A percentile compares a stretch with the other conserved stretches of the same genome.
These are phyloP conservation scores for Penstemon newberryi DNA, from an alignment of 257 asterid genomes.

Conservation along the genomic window DNA sequence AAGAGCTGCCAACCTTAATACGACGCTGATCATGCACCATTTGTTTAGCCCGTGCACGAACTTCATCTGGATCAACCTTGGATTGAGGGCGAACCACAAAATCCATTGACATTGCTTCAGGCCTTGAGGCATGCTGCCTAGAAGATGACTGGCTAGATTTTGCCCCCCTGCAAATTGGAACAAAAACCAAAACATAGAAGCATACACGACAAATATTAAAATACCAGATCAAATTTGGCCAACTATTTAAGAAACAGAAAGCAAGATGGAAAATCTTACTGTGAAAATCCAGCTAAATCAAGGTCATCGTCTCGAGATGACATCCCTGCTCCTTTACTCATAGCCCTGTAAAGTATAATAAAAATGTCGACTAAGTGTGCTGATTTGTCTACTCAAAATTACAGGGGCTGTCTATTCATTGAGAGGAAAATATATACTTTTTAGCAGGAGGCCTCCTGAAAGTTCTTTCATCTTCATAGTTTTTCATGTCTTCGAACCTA, in stretches of 20 bases:
- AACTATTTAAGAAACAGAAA: neutral
- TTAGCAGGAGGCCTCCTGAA: conserved; percentile 63
- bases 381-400: conserved; percentile 11
- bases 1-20: conserved; percentile 55
- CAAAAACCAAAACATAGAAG: conserved; percentile 23
- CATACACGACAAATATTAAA: neutral
- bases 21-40: conserved; percentile 73
- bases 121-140: conserved; percentile 60
- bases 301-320: conserved; percentile 82
- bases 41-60: conserved; percentile 77
- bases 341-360: conserved; percentile 46
- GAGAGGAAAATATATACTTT: conserved; percentile 40
- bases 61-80: conserved; percentile 85
- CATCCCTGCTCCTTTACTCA: conserved; percentile 63
- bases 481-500: conserved; percentile 94
- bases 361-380: conserved; percentile 21
- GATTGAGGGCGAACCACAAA: conserved; percentile 92
- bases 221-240: conserved; percentile 10
- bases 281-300: conserved; percentile 60
- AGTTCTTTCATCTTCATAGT: conserved; percentile 69
- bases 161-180: conserved; percentile 51
- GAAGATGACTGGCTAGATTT: conserved; percentile 75
- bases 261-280: conserved; percentile 34
- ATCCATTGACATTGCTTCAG: conserved; percentile 88
- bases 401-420: conserved; percentile 10